Evolutionary conservation across 1,139 yeast genomes (phyloP).

Genomic region (Geotrichum candidum): DNA sequence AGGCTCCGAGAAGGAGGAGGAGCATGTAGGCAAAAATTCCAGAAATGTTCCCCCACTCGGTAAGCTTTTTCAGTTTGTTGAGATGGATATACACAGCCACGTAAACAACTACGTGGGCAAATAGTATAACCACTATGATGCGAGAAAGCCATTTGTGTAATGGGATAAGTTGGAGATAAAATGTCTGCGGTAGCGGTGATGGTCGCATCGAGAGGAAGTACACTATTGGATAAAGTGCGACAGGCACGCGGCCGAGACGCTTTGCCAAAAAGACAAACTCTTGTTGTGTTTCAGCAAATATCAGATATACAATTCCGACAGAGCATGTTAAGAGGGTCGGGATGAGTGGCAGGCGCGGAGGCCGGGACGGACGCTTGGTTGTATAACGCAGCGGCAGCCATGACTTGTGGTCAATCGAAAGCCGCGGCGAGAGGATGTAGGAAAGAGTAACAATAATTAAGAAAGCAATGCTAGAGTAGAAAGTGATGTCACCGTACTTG

Average conservation of each 20-base stretch:
- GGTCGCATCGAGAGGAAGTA: conserved; percentile 70
- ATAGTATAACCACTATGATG: conserved; percentile 55
- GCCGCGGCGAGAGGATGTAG: conserved; percentile 1
- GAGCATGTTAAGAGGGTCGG: conserved; percentile 24
- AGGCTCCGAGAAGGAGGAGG: conserved; percentile 49
- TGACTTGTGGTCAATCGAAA: not conserved
- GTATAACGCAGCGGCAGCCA: conserved; percentile 1
- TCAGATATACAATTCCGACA: conserved; percentile 19
- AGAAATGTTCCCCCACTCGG: conserved; percentile 46
- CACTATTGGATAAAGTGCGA: conserved; percentile 69
- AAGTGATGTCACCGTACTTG: not conserved
- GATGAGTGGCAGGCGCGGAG: conserved; percentile 6
- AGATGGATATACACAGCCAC: conserved; percentile 47
- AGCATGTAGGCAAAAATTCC: conserved; percentile 65
- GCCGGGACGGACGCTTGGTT: not conserved
- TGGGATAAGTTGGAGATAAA: conserved; percentile 68
- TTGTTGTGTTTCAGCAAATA: conserved; percentile 29
- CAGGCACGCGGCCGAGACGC: conserved; percentile 69
- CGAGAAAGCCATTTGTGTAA: conserved; percentile 87
- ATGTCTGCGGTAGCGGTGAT: conserved; percentile 62
- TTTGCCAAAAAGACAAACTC: conserved; percentile 65
- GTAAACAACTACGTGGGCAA: conserved; percentile 60
- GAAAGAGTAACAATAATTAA: not conserved
- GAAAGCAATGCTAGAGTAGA: not conserved
- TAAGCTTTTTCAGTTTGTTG: conserved; percentile 46